Conservation (phyloP, 768 basidiomycete species). For the Suillus lakei region DNA sequence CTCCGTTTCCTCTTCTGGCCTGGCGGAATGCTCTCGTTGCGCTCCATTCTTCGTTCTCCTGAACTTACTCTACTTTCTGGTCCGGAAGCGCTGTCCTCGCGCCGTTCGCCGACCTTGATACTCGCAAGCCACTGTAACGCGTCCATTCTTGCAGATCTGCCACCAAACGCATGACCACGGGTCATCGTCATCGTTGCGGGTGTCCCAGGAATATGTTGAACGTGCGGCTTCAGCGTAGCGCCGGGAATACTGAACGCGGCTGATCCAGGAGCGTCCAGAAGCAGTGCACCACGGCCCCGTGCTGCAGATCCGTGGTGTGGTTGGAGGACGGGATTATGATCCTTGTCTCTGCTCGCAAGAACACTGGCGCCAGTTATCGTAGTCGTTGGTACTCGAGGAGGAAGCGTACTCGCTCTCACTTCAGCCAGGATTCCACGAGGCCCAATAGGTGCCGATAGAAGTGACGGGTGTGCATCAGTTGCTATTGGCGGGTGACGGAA, state of each 20-base stretch:
- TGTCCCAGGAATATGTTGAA: constrained; percentile 26
- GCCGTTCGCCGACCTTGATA: constrained; percentile 63
- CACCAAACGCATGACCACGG: constrained; percentile 49
- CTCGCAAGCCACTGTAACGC: constrained; percentile 74
- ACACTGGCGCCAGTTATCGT: neutral
- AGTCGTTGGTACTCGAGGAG: constrained; percentile 20
- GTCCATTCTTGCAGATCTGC: constrained; percentile 62
- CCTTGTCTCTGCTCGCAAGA: neutral
- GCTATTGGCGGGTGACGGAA: constrained; percentile 59
- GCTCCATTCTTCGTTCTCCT: constrained; percentile 16
- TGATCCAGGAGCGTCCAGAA: constrained; percentile 43
- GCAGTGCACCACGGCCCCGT: constrained; percentile 30
- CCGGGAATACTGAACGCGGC: constrained; percentile 13
- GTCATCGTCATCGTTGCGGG: constrained; percentile 46
- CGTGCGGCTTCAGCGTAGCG: constrained; percentile 8
- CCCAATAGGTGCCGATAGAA: constrained; percentile 69
- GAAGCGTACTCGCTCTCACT: constrained; percentile 59
- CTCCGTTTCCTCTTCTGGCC: constrained; percentile 46
- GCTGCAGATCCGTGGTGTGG: constrained; percentile 40
- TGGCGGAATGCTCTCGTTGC: constrained; percentile 12
- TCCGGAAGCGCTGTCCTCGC: constrained; percentile 58
- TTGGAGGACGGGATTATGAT: constrained; percentile 32
- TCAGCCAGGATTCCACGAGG: constrained; percentile 71
- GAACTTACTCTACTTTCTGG: constrained; percentile 56
- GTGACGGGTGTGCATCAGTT: constrained; percentile 42